Evolutionary conservation across 768 basidiomycete species (phyloP), one percentile per base, ranked within the genome.

Genomic region (Gyrodon lividus): DNA sequence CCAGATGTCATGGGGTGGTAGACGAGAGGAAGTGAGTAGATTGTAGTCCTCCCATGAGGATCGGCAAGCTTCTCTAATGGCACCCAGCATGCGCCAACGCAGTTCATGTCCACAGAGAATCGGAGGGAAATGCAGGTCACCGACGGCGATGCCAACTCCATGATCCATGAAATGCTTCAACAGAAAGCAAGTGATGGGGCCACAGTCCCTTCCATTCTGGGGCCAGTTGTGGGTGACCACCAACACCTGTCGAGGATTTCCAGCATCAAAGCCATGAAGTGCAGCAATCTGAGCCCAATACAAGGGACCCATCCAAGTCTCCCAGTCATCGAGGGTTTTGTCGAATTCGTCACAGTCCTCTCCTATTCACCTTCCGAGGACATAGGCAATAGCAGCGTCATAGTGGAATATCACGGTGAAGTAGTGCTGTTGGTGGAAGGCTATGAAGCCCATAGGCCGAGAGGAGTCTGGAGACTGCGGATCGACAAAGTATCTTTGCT

Each of bases 131-230:
- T 30, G 9, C 9, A 30, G 4, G 30, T 8, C 9, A 8, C 30
- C 30, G 9, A 2, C 2, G 30, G 4, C 30, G 30, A 30, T 4
- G 9, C 30, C 30, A 4, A 30, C 4, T 30, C 50, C 52, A 35
- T 3, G 20, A 24, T 55, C 23, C 24, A 55, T 44, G 0, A 56
- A 38, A 3, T 35, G 43, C 43, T 56, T 31, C 12, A 52, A 17
- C 4, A 58, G n/a, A 16, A 12, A 38, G 39, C 10, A 20, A 10
- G 51, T n/a, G 5, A 52, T 52, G 3, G 57, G 48, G 3, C 55
- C 44, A 56, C 55, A 58, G 6, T 56, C 54, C 6, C 24, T 23
- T 2, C 24, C 45, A 35, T 51, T 47, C 17, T 44, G 38, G 1
- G 4, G 6, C 28, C 49, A 48, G 24, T 55, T 47, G 5, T 1